Conservation (phyloP, 768 basidiomycete genomes). For the Trametes cubensis region DNA sequence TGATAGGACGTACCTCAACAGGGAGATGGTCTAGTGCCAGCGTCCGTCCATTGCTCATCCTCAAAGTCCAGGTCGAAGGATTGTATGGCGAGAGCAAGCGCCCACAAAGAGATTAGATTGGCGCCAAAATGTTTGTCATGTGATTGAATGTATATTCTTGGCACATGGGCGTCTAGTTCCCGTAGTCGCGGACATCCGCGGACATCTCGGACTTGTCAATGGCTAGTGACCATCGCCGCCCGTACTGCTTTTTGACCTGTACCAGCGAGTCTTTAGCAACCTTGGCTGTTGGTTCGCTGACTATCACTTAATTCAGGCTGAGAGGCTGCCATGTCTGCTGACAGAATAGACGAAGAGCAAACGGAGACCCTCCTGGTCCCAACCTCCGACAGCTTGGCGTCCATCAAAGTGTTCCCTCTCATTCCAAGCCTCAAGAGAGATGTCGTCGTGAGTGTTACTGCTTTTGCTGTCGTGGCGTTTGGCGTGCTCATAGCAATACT, state of each 20-base stretch:
- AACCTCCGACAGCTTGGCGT: constrained; percentile 56
- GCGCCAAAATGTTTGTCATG: background rate
- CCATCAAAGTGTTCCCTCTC: constrained; percentile 79
- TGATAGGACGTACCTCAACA: constrained; percentile 36
- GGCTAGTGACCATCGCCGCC: background rate
- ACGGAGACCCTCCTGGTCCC: constrained; percentile 49
- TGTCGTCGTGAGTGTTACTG: constrained; percentile 53
- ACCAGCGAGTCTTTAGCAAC: no score
- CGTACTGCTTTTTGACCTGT: background rate
- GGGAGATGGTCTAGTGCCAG: constrained; percentile 35
- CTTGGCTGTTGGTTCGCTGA: no score
- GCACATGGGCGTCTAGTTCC: background rate
- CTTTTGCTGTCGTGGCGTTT: background rate
- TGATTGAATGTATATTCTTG: background rate
- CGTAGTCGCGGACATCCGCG: background rate
- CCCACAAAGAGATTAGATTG: background rate
- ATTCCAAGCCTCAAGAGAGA: constrained; percentile 74
- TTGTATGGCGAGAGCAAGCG: background rate
- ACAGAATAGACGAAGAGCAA: constrained; percentile 30
- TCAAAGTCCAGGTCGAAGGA: background rate
- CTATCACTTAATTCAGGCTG: background rate
- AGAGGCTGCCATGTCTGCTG: background rate
- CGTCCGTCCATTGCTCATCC: background rate
- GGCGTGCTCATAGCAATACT: background rate
- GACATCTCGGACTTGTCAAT: background rate